Conservation (phyloP, 2,329 filamentous ascomycete genomes). For the Lasiodiplodia sp. region DNA sequence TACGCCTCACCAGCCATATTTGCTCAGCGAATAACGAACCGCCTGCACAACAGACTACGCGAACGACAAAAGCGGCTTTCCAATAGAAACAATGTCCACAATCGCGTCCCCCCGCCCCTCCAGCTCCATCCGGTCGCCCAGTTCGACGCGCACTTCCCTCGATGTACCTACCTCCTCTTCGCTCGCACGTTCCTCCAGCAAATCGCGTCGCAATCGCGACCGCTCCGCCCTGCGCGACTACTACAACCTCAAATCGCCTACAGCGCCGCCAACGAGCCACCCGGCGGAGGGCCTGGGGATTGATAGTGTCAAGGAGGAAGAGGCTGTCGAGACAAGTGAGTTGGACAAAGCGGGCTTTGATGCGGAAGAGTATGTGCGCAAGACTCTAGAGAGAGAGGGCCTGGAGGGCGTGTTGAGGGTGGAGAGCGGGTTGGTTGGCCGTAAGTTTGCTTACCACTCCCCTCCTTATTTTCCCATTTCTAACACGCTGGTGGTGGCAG, state of each 20-base stretch:
- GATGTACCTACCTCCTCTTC: conserved; percentile 51
- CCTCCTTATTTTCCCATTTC: background rate
- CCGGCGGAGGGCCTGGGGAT: conserved; percentile 46
- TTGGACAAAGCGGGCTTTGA: conserved; percentile 79
- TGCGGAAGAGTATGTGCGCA: conserved; percentile 71
- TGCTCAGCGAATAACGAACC: background rate
- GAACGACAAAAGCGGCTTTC: background rate
- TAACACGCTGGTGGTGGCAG: conserved; percentile 46
- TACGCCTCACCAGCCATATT: background rate
- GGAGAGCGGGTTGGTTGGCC: conserved; percentile 71
- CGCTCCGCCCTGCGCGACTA: conserved; percentile 90
- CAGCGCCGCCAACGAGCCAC: conserved; percentile 48
- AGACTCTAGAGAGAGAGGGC: conserved; percentile 66
- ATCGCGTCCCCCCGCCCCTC: conserved; percentile 67
- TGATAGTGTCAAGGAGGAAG: conserved; percentile 59
- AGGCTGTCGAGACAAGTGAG: conserved; percentile 62
- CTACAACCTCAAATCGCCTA: conserved; percentile 76
- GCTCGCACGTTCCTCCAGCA: conserved; percentile 37
- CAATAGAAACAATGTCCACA: conserved; percentile 58
- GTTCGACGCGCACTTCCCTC: conserved; percentile 79
- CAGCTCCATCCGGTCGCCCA: conserved; percentile 69
- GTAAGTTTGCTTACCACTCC: conserved; percentile 41
- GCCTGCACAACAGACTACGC: background rate
- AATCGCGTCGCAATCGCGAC: conserved; percentile 73
- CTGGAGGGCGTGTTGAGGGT: conserved; percentile 73